Base-by-base conservation (phyloP, 2,329 filamentous ascomycete genomes). In the Trichoderma lentiforme region DNA sequence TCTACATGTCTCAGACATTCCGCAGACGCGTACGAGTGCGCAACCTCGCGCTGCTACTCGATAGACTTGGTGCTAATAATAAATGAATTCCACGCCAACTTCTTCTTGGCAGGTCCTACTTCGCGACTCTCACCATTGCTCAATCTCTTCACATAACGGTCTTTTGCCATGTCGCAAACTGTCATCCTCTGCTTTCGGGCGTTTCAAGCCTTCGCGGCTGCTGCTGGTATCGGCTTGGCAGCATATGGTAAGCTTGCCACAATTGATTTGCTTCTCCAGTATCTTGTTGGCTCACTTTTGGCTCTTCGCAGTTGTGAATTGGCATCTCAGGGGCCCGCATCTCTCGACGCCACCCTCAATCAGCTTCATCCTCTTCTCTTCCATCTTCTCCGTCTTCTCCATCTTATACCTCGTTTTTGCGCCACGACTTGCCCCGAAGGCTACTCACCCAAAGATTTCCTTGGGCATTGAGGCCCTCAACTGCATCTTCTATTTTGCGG, bases 281-380 rank as follows among this genome's bases (percentile, higher is more conserved):
- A 51, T n/a, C 6, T 1, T 21, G 21, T 28, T 18, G 56, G 24
- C 24, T 39, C 6, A 39, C 56, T 18, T 4, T 7, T 51, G 18
- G 6, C 6, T 4, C 14, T 9, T 26, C 39, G 15, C 70, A 91
- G 89, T 91, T 71, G 83, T 86, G 74, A 83, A 90, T 79, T 90
- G 87, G 86, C 90, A 89, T 79, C 84, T 86, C 78, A 82, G 80
- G 73, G 82, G 88, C 76, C 91, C 87, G 76, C 82, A 85, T 74
- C 84, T 84, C 4, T 75, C 83, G 21, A 84, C 88, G n/a, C 89
- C 89, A 0, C 81, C 84, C 4, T 84, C 88, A 73, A 80, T 91
- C 80, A 87, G 85, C 81, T 90, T 89, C 78, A 80, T 90, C 73
- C 80, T 90, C 76, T 87, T 88, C 76, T 82, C 82, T 30, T 85